These are phyloP conservation scores for Rhodotorula taiwanensis DNA, from an alignment of 768 basidiomycete species.

Conservation along the genomic window DNA sequence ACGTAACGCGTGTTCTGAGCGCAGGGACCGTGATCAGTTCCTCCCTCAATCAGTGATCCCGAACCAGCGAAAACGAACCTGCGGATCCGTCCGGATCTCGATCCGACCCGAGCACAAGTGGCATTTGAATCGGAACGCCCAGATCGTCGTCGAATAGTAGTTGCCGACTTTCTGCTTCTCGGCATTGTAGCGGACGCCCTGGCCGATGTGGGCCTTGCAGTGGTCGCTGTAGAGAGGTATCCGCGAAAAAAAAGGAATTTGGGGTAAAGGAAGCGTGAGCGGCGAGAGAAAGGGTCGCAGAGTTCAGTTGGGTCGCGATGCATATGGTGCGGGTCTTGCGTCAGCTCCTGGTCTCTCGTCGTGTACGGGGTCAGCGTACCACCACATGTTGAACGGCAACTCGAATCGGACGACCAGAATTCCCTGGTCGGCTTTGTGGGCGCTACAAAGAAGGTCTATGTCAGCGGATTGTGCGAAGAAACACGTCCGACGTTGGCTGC, in stretches of 20 bases:
- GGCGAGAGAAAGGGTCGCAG: no score
- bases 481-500: no score
- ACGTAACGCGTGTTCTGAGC: conserved; percentile 87
- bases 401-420: conserved; percentile 94
- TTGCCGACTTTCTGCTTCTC: conserved; percentile 95
- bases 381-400: conserved; percentile 93
- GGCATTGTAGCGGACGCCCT: conserved; percentile 99
- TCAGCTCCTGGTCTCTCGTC: no score
- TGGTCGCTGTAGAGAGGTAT: conserved; percentile 57
- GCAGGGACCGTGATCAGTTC: neutral
- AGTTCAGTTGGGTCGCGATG: no score
- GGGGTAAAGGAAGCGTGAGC: no score
- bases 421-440: conserved; percentile 90
- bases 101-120: conserved; percentile 96
- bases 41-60: no score
- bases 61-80: conserved; percentile 53
- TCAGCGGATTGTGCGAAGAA: no score
- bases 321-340: no score
- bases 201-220: conserved; percentile 94
- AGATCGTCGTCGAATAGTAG: conserved; percentile 93
- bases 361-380: no score
- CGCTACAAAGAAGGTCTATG: conserved; percentile 52
- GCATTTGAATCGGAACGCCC: conserved; percentile 93
- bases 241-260: no score
- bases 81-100: conserved; percentile 93